Percentiles rank a stretch among this genome's conserved stretches.
These are phyloP conservation scores for Cyclotella baltica DNA, from an alignment of 108 stramenopile genomes.

Conservation along the genomic window DNA sequence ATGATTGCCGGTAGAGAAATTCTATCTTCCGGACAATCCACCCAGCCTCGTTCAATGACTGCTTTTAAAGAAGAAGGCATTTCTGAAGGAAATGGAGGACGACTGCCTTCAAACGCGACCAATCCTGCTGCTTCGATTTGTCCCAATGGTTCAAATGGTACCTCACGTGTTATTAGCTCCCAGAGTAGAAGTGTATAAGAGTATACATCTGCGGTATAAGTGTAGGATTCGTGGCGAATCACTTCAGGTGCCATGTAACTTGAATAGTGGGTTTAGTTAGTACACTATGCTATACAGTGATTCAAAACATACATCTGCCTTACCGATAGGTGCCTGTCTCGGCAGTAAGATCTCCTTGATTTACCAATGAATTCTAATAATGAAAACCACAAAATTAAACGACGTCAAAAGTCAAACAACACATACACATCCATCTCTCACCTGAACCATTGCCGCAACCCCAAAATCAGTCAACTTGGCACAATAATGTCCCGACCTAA, in stretches of 20 bases:
- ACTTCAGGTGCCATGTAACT: conserved; percentile 71
- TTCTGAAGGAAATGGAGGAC: conserved; percentile 63
- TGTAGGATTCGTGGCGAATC: conserved; percentile 72
- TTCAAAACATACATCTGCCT: neutral
- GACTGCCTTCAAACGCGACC: conserved; percentile 60
- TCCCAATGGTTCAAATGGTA: conserved; percentile 60
- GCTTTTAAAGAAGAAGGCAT: conserved; percentile 46
- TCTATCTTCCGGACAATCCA: conserved; percentile 55
- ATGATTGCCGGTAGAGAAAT: conserved; percentile 51
- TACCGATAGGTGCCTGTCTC: conserved; percentile 83
- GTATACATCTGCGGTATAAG: conserved; percentile 73
- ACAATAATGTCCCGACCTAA: conserved; percentile 56
- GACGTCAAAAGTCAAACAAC: no score
- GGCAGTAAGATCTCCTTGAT: conserved; percentile 56
- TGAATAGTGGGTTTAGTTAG: neutral
- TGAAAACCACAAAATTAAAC: no score
- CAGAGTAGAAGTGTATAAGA: conserved; percentile 74
- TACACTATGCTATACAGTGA: neutral
- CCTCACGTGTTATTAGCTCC: conserved; percentile 73
- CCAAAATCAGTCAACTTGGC: conserved; percentile 84
- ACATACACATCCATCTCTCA: neutral
- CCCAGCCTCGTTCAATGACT: conserved; percentile 69
- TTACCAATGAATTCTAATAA: neutral
- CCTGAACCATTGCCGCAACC: conserved; percentile 47
- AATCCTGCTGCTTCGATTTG: conserved; percentile 71